Evolutionary conservation across 306 rosid genomes (phyloP), one percentile per base, ranked within the genome.

Genomic region (Begonia peltatifolia): DNA sequence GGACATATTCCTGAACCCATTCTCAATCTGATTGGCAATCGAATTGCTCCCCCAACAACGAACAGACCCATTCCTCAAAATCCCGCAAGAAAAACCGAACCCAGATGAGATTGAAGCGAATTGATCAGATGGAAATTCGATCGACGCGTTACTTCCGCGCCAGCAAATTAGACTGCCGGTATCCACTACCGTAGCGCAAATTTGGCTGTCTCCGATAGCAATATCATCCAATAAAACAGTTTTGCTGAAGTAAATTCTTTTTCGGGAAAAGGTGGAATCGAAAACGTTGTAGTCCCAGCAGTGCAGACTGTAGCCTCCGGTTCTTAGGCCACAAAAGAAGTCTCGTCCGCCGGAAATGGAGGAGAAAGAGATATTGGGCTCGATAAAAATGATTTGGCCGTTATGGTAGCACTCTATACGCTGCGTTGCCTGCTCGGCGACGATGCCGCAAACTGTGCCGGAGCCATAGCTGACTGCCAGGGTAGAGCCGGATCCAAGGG

Each of bases 401-500:
- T 59, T 18, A 3, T 68, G 74, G 81, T 69, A 80, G 63, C 97
- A 89, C 50, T 68, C 46, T 60, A 89, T 79, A 62, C 74, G 63
- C 17, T 71, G 93, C 10, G 57, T 74, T 4, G 72, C 53, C 13
- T 73, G 49, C 14, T 44, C 65, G 12, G 94, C 75, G 11, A 76
- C 75, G 58, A 89, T 35, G 66, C 84, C 97, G 60, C 97, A 89
- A 2, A 84, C 90, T 41, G 74, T 71, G 67, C 71, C 67, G 58
- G 90, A 58, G 50, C 47, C 38, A 63, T 63, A 76, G 57, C 63
- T 64, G 65, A 82, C 53, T 42, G 97, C 81, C 12, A 89, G 69
- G 44, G 97, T 82, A 38, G 75, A 63, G 47, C 87, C 95, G 63
- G 93, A 81, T 68, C 95, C 93, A 38, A 84, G 66, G 42, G 83